Base-by-base conservation (phyloP, 306 rosid species). In the Delonix regia region DNA sequence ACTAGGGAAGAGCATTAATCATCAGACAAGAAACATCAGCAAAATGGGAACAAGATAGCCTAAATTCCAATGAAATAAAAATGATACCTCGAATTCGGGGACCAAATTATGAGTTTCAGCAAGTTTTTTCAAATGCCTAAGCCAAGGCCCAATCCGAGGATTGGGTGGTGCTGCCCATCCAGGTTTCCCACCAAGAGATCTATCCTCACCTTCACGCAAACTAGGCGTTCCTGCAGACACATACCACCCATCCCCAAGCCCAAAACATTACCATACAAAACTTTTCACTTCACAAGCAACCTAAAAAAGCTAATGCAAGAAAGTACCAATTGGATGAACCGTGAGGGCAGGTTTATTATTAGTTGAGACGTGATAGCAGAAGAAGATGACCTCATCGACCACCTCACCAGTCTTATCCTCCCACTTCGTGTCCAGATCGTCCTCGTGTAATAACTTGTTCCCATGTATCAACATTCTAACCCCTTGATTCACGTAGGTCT, bases 291-390 rank as follows among this genome's bases (percentile, higher is more conserved):
- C 76, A 63, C n/a, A 63, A 38, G 25, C 21, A 71, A 22, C 39
- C 49, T 15, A 11, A 62, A n/a, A 39, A 13, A 27, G 42, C 19
- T 24, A 48, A 56, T n/a, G 41, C 53, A 27, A 81, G 13, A 76
- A 78, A 56, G 49, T 86, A 92, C 97, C 99, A 49, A 88, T 91
- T 14, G 98, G 98, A 42, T 95, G 99, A 49, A 95, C 90, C 11
- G 99, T 95, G 22, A 95, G 96, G 0, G 98, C 93, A 7, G 97
- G 99, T 19, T 97, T 94, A 82, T 90, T 95, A 45, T 98, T 91
- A 68, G 65, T 93, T 48, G 99, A 97, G 55, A 92, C 87, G 75
- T 95, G 99, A 25, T 87, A 88, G 86, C 98, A 91, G 48, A 95
- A 68, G 88, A 95, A 91, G 76, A 95, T 91, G 61, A 93, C 76